These are phyloP conservation scores for Xerocomus spinulosus DNA, from an alignment of 768 basidiomycete species.

Conservation along the genomic window DNA sequence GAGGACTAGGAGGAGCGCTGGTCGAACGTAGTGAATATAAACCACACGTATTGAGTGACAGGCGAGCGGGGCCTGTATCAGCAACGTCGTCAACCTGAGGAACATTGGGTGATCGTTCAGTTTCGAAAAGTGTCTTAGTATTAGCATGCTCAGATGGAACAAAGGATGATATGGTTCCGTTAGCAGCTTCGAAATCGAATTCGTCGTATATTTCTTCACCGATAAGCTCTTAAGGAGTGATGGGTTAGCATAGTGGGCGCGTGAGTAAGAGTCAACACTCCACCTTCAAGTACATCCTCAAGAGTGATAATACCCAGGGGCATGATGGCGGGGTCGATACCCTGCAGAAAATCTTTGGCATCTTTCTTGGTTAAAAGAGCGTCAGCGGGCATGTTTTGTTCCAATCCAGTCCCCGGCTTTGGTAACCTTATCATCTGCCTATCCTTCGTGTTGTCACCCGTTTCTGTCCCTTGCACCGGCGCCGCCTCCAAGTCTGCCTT, in stretches of 20 bases:
- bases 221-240: constrained; percentile 61
- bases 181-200: constrained; percentile 77
- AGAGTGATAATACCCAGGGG: constrained; percentile 90
- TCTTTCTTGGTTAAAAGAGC: constrained; percentile 72
- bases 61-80: constrained; percentile 28
- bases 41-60: constrained; percentile 43
- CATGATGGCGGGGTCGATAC: constrained; percentile 75
- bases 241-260: constrained; percentile 1
- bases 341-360: constrained; percentile 81
- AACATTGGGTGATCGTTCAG: constrained; percentile 11
- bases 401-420: constrained; percentile 42
- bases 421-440: constrained; percentile 28
- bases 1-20: constrained; percentile 56
- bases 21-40: constrained; percentile 50
- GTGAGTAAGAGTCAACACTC: constrained; percentile 1
- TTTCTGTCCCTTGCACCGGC: constrained; percentile 9
- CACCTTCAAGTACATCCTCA: constrained; percentile 89
- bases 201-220: constrained; percentile 93
- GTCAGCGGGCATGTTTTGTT: constrained; percentile 87
- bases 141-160: constrained; percentile 30
- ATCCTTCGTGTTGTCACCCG: constrained; percentile 15
- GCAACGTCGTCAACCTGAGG: constrained; percentile 5
- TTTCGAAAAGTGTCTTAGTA: constrained; percentile 31
- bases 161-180: constrained; percentile 45
- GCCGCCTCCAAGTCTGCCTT: constrained; percentile 26